Base-by-base conservation (phyloP, 2,329 filamentous ascomycete genomes). In the Diaporthe sp. region DNA sequence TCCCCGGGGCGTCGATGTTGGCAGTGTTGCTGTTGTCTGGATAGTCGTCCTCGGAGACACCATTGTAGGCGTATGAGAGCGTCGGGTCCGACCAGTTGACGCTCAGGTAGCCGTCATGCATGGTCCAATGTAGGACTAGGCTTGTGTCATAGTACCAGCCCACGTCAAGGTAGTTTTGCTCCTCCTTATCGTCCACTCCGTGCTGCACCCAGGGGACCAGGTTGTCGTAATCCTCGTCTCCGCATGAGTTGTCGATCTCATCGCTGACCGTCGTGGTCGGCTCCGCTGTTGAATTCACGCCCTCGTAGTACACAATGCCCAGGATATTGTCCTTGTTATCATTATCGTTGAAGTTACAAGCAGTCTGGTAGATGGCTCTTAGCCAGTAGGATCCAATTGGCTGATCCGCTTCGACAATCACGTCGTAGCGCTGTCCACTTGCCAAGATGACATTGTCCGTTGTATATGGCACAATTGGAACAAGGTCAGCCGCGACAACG, bases 401-500 rank as follows among this genome's bases (percentile, higher is more conserved):
- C 9, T 70, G 55, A 17, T 73, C 70, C 15, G 75, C 75, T 10
- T 39, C 65, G 6, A 76, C 72, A 6, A 76, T 65, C 22, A 76
- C 72, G 47, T 76, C 75, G 61, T 72, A 74, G 32, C 75, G 80
- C 75, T 82, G 80, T 42, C 86, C 86, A 75, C 87, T 86, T 8
- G 81, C 84, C 66, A 89, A 78, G 51, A 82, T 82, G 3, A 90
- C 53, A 27, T 81, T 82, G 0, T 84, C 83, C 0, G 89, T 86
- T 0, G 81, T 81, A 73, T 88, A 92, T 0, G 90, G 90, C 27
- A 84, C 78, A 25, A 92, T 84, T 1, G 90, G 88, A 0, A 92
- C 88, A 8, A 92, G 81, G 73, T 92, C 91, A 25, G 81, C 83
- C 0, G 87, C 84, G 50, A 92, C 90, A 50, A 93, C 89, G 0